These are phyloP conservation scores for Pisolithus microcarpus DNA, from an alignment of 768 basidiomycete genomes.

Conservation along the genomic window DNA sequence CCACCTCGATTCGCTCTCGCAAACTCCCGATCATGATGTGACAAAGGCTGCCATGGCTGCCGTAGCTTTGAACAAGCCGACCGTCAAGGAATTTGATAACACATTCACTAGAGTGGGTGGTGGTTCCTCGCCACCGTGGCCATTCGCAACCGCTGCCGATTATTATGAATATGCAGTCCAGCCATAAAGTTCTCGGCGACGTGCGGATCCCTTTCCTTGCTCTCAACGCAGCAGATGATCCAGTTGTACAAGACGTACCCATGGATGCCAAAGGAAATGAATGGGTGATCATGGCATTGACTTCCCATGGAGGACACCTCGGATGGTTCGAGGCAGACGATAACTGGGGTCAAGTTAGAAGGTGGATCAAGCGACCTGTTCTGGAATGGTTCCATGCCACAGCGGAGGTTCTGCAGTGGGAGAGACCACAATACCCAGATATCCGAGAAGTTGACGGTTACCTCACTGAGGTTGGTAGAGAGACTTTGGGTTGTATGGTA, in stretches of 20 bases:
- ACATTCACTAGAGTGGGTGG: conserved; percentile 62
- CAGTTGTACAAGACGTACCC: conserved; percentile 60
- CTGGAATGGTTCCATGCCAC: conserved; percentile 63
- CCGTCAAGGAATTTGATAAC: conserved; percentile 53
- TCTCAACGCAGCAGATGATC: conserved; percentile 72
- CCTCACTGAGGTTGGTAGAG: conserved; percentile 49
- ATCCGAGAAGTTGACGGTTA: conserved; percentile 53
- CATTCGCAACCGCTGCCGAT: conserved; percentile 36
- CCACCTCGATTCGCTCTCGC: conserved; percentile 41
- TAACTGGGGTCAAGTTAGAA: conserved; percentile 24
- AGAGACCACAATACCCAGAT: conserved; percentile 23
- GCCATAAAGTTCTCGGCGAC: conserved; percentile 49
- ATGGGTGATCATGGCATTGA: conserved; percentile 54
- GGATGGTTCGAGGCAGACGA: conserved; percentile 70
- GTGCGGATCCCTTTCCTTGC: conserved; percentile 70
- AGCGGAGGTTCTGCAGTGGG: conserved; percentile 43
- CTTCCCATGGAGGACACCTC: conserved; percentile 65
- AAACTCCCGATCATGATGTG: conserved; percentile 45
- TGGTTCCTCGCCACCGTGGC: conserved; percentile 53
- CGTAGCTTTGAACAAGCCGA: conserved; percentile 43
- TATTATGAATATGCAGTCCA: conserved; percentile 52
- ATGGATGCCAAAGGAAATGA: conserved; percentile 46
- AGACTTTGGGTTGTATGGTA: conserved; percentile 52
- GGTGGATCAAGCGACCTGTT: conserved; percentile 69
- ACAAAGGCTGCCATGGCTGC: conserved; percentile 42